Conservation (phyloP, 208 protist species). For the Crithidia fasciculata region DNA sequence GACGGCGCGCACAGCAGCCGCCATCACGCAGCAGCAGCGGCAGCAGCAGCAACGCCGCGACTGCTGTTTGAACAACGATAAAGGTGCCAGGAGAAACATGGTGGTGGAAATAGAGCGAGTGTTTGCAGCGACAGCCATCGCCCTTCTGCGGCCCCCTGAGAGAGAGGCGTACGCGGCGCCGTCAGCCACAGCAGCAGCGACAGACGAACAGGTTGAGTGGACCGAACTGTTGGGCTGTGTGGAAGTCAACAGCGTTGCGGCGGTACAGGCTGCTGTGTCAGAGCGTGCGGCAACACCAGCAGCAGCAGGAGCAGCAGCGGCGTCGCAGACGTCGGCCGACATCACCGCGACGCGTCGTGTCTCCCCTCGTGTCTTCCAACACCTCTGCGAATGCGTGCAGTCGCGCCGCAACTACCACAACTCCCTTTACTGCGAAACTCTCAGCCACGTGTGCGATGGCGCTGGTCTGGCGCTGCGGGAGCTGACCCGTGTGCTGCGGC, state of each 20-base stretch:
- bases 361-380: too few relatives aligned
- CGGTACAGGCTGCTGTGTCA: too few relatives aligned
- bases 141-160: slow-evolving; percentile 7
- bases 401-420: slow-evolving; percentile 65
- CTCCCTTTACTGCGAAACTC: slow-evolving; percentile 66
- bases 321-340: neutral
- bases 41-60: neutral
- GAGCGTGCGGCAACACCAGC: too few relatives aligned
- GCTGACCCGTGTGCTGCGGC: slow-evolving; percentile 28
- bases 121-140: slow-evolving; percentile 20
- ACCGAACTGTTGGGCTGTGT: neutral
- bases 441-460: slow-evolving; percentile 24
- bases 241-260: too few relatives aligned
- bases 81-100: too few relatives aligned
- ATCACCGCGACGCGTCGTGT: neutral
- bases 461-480: slow-evolving; percentile 34
- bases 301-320: neutral
- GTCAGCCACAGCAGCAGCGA: neutral
- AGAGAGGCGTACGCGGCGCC: neutral
- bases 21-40: neutral
- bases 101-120: neutral
- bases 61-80: neutral
- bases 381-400: slow-evolving; percentile 4
- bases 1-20: slow-evolving; percentile 15
- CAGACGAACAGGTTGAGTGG: neutral